Base-by-base conservation (phyloP, 441 rosid genomes). In the Euphorbia neoarborescens region DNA sequence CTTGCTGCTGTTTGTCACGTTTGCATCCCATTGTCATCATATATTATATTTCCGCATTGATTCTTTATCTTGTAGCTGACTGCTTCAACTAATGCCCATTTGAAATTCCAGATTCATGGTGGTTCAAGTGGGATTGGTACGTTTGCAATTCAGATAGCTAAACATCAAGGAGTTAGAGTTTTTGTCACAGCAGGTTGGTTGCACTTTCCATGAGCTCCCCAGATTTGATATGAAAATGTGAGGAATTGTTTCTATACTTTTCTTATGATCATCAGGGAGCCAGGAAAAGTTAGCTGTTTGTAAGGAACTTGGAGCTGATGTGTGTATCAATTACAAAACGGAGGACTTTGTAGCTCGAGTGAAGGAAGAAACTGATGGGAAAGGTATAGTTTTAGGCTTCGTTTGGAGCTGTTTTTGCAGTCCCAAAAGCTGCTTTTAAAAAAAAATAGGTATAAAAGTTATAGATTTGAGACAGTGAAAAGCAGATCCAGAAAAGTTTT, bases 71-170 rank as follows among this genome's bases (percentile, higher is more conserved):
- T 15, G 24, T 17, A 19, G 65, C 57, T 40, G 37, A 62, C 28
- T 65, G n/a, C 62, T 62, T 67, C 59, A 69, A 64, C 71, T 68
- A 42, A 75, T 48, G 46, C 54, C 62, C 32, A n/a, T 71, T 59
- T 44, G 60, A 27, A 51, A 46, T 81, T 75, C 28, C 75, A 91
- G 96, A 77, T 94, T 81, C 97, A 94, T 73, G 96, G 96, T 40
- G 97, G 97, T 40, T 89, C 97, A 15, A 94, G 96, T 77, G 98
- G 97, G 66, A 86, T 94, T 50, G 97, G 97, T 65, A 88, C 96
- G 46, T 94, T 89, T 77, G 97, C 95, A 12, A 84, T 94, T 79
- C 97, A 91, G 83, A 88, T 89, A 24, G 97, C 96, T 44, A 91
- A 87, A 77, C 76, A 79, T 78, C 75, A 44, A 65, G 95, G 95